phyloP scores from a whole-genome alignment of 441 rosid species.

The Hura crepitans region DNA sequence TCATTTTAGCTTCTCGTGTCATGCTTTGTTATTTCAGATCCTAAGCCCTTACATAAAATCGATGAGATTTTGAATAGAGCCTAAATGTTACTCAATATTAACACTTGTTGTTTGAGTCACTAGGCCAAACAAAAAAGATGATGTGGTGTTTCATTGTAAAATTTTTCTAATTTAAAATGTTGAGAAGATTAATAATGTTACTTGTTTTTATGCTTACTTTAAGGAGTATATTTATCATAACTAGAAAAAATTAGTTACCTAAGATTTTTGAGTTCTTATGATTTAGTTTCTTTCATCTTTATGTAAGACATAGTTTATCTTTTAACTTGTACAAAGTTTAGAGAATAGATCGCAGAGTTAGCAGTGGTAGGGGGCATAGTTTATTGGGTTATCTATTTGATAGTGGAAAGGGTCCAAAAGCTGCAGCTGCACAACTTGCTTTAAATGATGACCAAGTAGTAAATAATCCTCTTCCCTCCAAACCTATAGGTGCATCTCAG shows the following conservation, averaged over 20 bases:
- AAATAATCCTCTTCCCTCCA: conserved; percentile 33
- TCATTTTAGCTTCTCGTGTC: background rate
- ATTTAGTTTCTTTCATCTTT: background rate
- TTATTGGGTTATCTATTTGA: conserved; percentile 71
- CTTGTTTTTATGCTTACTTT: background rate
- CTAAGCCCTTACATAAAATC: background rate
- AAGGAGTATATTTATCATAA: background rate
- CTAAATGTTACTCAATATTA: background rate
- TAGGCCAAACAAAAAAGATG: background rate
- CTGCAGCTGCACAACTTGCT: conserved; percentile 35
- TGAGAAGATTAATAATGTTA: background rate
- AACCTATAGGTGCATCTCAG: conserved; percentile 41
- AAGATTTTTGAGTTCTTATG: background rate
- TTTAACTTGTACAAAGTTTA: conserved; percentile 11
- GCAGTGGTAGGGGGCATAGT: conserved; percentile 81
- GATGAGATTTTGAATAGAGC: background rate
- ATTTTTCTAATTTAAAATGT: background rate
- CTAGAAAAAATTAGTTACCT: background rate
- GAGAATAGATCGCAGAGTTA: conserved; percentile 72
- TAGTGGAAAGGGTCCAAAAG: conserved; percentile 57
- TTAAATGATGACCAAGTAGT: conserved; percentile 36
- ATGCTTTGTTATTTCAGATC: background rate
- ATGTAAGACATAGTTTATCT: background rate
- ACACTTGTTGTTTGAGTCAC: background rate
- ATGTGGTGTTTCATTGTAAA: background rate